phyloP scores from a whole-genome alignment of 2,329 filamentous ascomycete genomes.

The Gnomoniopsis sp. region DNA sequence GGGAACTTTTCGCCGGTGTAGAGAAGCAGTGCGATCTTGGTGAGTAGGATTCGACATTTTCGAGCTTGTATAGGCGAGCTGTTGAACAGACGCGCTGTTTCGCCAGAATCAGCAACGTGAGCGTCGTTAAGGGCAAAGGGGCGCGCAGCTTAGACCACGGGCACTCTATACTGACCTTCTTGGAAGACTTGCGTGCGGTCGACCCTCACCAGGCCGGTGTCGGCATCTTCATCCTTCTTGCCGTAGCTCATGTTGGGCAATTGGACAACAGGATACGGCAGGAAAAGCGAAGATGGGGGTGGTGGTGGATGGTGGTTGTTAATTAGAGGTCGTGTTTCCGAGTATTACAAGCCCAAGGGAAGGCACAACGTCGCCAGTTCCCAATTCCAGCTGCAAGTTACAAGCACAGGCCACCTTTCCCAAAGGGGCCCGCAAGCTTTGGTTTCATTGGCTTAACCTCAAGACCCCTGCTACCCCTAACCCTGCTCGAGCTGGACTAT shows the following conservation, averaged over 20 bases:
- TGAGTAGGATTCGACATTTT: conserved; percentile 95
- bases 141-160: conserved; percentile 23
- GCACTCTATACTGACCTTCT: conserved; percentile 66
- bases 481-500: neutral
- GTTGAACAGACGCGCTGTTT: conserved; percentile 91
- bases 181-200: conserved; percentile 98
- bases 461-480: neutral
- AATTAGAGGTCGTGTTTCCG: neutral
- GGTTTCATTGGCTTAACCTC: neutral
- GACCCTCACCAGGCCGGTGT: conserved; percentile 90
- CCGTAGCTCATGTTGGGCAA: conserved; percentile 81
- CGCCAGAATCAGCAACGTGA: conserved; percentile 31
- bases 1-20: conserved; percentile 98
- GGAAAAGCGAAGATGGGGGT: conserved; percentile 12
- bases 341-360: neutral
- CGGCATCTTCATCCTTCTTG: conserved; percentile 99
- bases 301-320: neutral
- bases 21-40: conserved; percentile 92
- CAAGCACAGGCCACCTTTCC: neutral
- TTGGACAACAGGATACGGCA: conserved; percentile 16
- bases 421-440: neutral
- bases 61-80: conserved; percentile 93
- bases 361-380: neutral
- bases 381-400: neutral
- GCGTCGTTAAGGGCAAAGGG: conserved; percentile 18